These are phyloP conservation scores for Solanum infundibuliforme DNA, from an alignment of 257 asterid genomes.

Conservation along the genomic window DNA sequence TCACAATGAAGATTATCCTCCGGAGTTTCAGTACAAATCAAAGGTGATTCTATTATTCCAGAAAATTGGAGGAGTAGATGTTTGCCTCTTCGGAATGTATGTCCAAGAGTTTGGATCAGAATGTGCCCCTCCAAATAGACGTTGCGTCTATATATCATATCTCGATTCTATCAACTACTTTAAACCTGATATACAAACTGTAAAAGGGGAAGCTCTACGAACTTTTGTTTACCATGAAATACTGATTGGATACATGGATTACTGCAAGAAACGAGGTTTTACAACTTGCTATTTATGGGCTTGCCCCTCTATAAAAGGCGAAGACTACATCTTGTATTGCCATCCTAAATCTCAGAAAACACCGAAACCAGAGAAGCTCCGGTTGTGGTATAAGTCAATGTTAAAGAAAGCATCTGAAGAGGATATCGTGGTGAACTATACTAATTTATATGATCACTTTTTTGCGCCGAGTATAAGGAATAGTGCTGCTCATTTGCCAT, in stretches of 20 bases:
- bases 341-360: slow-evolving; percentile 68
- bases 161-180: slow-evolving; percentile 73
- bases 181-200: slow-evolving; percentile 46
- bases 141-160: slow-evolving; percentile 60
- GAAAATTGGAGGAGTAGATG: slow-evolving; percentile 62
- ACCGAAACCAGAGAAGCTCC: slow-evolving; percentile 46
- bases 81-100: slow-evolving; percentile 66
- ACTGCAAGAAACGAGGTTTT: slow-evolving; percentile 69
- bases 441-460: slow-evolving; percentile 48
- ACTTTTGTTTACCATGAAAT: slow-evolving; percentile 70
- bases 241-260: slow-evolving; percentile 71
- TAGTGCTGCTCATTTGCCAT: slow-evolving; percentile 58
- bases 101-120: slow-evolving; percentile 77
- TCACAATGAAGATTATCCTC: slow-evolving; percentile 43
- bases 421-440: slow-evolving; percentile 34
- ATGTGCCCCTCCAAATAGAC: slow-evolving; percentile 57
- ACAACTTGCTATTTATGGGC: slow-evolving; percentile 67
- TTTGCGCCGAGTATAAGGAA: slow-evolving; percentile 33
- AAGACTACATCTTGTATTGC: slow-evolving; percentile 63
- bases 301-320: slow-evolving; percentile 64
- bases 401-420: slow-evolving; percentile 46
- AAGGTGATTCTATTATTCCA: slow-evolving; percentile 72
- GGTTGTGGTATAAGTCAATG: slow-evolving; percentile 47
- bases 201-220: slow-evolving; percentile 53
- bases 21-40: slow-evolving; percentile 53